Conservation (phyloP, 2,329 filamentous ascomycete genomes). For the Fusarium verrucosum region DNA sequence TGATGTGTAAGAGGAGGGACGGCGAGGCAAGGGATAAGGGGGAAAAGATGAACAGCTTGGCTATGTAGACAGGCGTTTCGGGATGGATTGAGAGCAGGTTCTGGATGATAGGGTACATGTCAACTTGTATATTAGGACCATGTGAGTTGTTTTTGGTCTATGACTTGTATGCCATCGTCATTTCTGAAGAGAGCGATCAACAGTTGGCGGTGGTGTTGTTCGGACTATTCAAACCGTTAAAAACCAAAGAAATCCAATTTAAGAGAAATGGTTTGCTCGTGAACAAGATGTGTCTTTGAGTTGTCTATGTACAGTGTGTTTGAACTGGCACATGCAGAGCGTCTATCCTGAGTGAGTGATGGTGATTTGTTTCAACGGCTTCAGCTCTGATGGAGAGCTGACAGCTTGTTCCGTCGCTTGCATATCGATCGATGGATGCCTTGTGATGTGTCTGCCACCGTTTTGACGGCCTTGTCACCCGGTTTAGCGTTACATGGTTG, state of each 20-base stretch:
- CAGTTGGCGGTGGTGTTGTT: constrained; percentile 23
- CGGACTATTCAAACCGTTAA: constrained; percentile 37
- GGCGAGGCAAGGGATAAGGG: constrained; percentile 27
- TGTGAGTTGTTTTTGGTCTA: constrained; percentile 29
- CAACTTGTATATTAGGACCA: constrained; percentile 42
- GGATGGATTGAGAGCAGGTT: constrained; percentile 9
- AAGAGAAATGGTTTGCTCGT: constrained; percentile 33
- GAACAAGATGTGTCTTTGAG: not conserved
- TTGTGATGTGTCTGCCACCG: constrained; percentile 7
- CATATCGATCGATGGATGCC: not conserved
- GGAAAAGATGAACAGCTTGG: constrained; percentile 32
- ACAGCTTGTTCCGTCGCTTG: not conserved
- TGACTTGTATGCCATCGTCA: constrained; percentile 29
- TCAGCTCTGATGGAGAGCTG: not conserved
- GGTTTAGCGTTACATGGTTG: constrained; percentile 11
- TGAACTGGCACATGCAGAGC: not conserved
- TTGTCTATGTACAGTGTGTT: not conserved
- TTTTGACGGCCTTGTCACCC: constrained; percentile 5
- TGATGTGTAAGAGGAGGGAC: constrained; percentile 38
- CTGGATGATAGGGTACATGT: constrained; percentile 33
- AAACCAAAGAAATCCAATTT: constrained; percentile 34
- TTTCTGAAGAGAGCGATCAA: constrained; percentile 11
- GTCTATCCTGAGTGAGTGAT: no score
- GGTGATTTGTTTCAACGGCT: not conserved
- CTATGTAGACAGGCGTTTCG: constrained; percentile 33